phyloP scores from a whole-genome alignment of 1,284 basidiomycete species.

The Boletus holoroseus region DNA sequence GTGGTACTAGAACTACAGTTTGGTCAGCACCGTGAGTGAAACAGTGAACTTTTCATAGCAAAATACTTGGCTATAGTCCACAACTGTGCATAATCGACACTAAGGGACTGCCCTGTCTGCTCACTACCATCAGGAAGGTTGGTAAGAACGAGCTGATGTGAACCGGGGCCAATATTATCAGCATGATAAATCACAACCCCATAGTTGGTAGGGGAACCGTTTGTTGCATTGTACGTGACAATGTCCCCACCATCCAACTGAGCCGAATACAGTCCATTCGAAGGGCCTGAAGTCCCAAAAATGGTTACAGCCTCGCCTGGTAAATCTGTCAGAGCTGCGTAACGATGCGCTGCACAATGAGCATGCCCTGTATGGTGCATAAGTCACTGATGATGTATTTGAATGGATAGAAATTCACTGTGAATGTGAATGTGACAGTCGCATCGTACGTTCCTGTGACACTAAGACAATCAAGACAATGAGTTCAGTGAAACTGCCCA shows the following conservation, averaged over 20 bases:
- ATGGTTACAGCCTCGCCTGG: slow-evolving; percentile 28
- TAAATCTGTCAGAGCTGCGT: slow-evolving; percentile 2
- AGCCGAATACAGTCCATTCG: slow-evolving; percentile 27
- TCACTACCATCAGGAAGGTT: slow-evolving; percentile 23
- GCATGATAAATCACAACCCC: slow-evolving; percentile 29
- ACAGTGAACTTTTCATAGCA: neutral
- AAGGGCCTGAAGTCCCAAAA: slow-evolving; percentile 29
- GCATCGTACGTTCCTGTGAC: slow-evolving; percentile 26
- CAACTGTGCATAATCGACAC: slow-evolving; percentile 27
- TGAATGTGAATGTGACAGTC: slow-evolving; percentile 29
- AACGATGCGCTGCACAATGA: neutral
- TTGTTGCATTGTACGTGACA: slow-evolving; percentile 26
- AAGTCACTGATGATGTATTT: neutral
- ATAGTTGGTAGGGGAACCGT: slow-evolving; percentile 21
- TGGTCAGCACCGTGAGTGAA: slow-evolving; percentile 3
- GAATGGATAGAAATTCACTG: slow-evolving; percentile 18
- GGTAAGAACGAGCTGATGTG: slow-evolving; percentile 25
- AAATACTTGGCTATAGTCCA: slow-evolving; percentile 14
- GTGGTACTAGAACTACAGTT: neutral
- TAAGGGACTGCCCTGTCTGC: slow-evolving; percentile 13
- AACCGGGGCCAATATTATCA: slow-evolving; percentile 33
- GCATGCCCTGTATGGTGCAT: slow-evolving; percentile 22
- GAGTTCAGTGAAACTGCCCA: neutral
- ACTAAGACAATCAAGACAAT: slow-evolving; percentile 14
- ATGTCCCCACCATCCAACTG: slow-evolving; percentile 23